Evolutionary conservation across 352 stramenopile genomes (phyloP), one percentile per base, ranked within the genome.

Genomic region (Phytophthora podocarpi): DNA sequence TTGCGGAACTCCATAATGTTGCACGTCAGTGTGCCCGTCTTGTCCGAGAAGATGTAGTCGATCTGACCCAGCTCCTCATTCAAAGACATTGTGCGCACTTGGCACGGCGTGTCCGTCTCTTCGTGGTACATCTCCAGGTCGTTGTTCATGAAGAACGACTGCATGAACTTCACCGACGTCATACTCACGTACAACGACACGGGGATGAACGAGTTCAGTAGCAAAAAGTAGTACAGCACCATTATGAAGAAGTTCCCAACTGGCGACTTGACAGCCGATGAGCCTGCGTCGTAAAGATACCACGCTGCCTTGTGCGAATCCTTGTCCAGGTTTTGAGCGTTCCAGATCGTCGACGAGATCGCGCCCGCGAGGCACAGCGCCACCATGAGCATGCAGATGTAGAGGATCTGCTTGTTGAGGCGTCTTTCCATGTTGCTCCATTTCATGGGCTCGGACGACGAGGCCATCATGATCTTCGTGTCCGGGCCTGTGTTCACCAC

Each of bases 1-100:
- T 97, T 96, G 42, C 98, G 97, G 69, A 99, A 99, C 64, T 98
- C 87, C 96, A 98, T 98, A 24, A 98, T 82, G 68, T 98, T 98
- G 55, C 91, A 94, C 40, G 96, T 98, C 23, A 98, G 64, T 9
- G 96, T 98, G 15, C 96, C 96, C 10, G 95, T 98, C 74, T 98
- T 98, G 69, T 98, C 95, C 28, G 74, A 91, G 51, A 98, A 98
- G 23, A 98, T 91, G 64, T 97, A 96, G 61, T 93, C 85, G 34
- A 98, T 93, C 73, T 98, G 93, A 1, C 94, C 94, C 3, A 98
- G 73, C 37, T 98, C 93, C 62, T 98, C 93, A 55, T 97, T 98
- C 50, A 98, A 69, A 27, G 84, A 91, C 87, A 97, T 97, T 0
- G 91, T 97, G 15, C 91, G 88, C 26, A 96, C 94, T 65, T 94